Evolutionary conservation across 169 alveolate genomes (phyloP).

Genomic region (Plasmodium gallinaceum): DNA sequence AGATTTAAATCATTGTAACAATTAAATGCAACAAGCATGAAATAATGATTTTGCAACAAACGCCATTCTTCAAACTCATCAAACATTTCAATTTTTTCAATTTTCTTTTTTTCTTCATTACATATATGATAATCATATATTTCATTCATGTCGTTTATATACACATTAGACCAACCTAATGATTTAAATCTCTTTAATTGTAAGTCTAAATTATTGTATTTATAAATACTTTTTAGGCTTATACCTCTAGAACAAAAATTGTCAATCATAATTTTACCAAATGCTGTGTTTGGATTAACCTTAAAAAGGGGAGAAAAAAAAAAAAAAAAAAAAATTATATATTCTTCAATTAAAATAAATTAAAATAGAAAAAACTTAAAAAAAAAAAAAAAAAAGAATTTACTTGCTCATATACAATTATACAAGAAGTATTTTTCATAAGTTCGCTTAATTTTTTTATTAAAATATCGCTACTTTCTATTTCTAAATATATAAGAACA

Average conservation of each 20-base stretch:
- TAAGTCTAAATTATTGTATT: constrained; percentile 41
- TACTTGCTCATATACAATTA: constrained; percentile 78
- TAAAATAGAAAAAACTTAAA: not conserved
- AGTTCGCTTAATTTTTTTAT: constrained; percentile 50
- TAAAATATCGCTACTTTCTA: constrained; percentile 61
- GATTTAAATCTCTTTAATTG: constrained; percentile 43
- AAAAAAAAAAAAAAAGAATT: constrained; percentile 2
- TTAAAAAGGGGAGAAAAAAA: not conserved
- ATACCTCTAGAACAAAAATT: constrained; percentile 66
- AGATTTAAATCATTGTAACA: constrained; percentile 12
- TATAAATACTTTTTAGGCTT: constrained; percentile 56
- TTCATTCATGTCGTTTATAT: constrained; percentile 78
- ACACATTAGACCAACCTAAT: constrained; percentile 79
- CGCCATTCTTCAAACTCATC: constrained; percentile 87
- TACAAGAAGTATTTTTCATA: constrained; percentile 67
- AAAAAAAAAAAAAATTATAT: not conserved
- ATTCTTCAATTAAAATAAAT: not conserved
- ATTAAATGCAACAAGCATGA: constrained; percentile 70
- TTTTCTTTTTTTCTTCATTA: constrained; percentile 67
- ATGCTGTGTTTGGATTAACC: constrained; percentile 77
- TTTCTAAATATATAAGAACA: constrained; percentile 77
- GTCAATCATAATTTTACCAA: constrained; percentile 71
- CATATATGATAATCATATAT: constrained; percentile 78
- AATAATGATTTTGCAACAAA: constrained; percentile 78
- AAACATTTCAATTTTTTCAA: constrained; percentile 81